Conservation (phyloP, 306 rosid species). For the Parietaria judaica region DNA sequence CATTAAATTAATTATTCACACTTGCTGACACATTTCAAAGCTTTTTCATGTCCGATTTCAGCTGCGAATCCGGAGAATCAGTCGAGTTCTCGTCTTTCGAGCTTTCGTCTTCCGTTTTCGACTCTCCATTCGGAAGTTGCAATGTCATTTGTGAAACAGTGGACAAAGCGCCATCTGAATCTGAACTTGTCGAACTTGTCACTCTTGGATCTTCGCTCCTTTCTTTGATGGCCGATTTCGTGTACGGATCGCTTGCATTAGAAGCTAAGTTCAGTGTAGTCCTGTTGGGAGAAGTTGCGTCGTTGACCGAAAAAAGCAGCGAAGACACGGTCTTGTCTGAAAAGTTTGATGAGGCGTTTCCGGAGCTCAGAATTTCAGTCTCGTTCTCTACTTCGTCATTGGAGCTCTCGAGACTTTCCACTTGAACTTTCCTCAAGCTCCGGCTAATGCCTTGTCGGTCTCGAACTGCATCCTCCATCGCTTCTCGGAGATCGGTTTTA, state of each 20-base stretch:
- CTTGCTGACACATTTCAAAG: not conserved
- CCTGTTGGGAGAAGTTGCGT: slow-evolving; percentile 9
- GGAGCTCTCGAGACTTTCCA: slow-evolving; percentile 16
- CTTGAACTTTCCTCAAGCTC: slow-evolving; percentile 28
- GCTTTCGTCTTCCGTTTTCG: not conserved
- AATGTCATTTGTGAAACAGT: not conserved
- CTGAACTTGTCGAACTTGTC: not conserved
- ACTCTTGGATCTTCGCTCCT: not conserved
- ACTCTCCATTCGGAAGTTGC: not conserved
- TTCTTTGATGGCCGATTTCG: not conserved
- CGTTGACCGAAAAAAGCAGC: slow-evolving; percentile 12
- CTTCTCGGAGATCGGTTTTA: slow-evolving; percentile 18
- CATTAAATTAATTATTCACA: not conserved
- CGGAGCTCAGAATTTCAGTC: slow-evolving; percentile 3
- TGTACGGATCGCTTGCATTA: slow-evolving; percentile 10
- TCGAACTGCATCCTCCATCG: slow-evolving; percentile 27
- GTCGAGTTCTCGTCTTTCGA: not conserved
- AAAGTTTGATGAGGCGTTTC: slow-evolving; percentile 16
- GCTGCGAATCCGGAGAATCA: not conserved
- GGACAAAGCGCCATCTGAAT: slow-evolving; percentile 2
- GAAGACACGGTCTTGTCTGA: slow-evolving; percentile 9
- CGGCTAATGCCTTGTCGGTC: slow-evolving; percentile 19
- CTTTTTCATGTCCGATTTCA: not conserved
- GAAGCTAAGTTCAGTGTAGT: slow-evolving; percentile 4
- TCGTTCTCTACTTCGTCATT: slow-evolving; percentile 20